Evolutionary conservation across 257 asterid species (phyloP), one percentile per base, ranked within the genome.

Genomic region (Penstemon eatonii): DNA sequence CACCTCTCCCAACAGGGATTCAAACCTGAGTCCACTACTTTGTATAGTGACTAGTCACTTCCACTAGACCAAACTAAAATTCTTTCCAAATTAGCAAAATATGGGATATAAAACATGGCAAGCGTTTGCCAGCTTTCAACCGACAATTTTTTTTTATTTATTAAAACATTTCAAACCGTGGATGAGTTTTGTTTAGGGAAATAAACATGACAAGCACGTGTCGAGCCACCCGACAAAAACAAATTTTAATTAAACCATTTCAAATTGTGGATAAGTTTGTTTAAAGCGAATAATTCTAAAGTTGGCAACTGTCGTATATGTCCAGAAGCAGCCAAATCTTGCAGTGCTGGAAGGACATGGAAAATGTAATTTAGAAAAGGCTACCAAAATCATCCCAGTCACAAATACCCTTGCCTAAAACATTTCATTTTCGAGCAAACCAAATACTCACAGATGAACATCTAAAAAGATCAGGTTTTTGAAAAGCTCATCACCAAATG

Each of bases 241-340:
- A 56, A 7, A 63, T 55, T 50, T 42, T 44, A 5, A 47, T 25
- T 36, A 58, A 74, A 67, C 45, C 11, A 10, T 39, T 43, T n/a
- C 56, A 65, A 43, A 18, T 6, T 15, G 8, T 42, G 11, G 9
- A 51, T 47, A n/a, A n/a, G 43, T 42, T 11, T 38, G 40, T 41
- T 41, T 53, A 42, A 42, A 43, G 62, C 36, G 3, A 68, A 57
- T 73, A 65, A 67, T 64, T 43, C 58, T 67, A 25, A 67, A 52
- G 66, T 67, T 12, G 74, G 74, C 10, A 44, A 41, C 36, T 52
- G 64, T 73, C 74, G 7, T 57, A 40, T 55, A 39, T 49, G 49
- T 19, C 50, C 15, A 58, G 37, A 63, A 73, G 74, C 49, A 19
- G 46, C 56, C 62, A 66, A 73, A 57, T 47, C 70, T 65, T 13